Evolutionary conservation across 257 asterid genomes (phyloP).

Genomic region (Hygrophila difformis): DNA sequence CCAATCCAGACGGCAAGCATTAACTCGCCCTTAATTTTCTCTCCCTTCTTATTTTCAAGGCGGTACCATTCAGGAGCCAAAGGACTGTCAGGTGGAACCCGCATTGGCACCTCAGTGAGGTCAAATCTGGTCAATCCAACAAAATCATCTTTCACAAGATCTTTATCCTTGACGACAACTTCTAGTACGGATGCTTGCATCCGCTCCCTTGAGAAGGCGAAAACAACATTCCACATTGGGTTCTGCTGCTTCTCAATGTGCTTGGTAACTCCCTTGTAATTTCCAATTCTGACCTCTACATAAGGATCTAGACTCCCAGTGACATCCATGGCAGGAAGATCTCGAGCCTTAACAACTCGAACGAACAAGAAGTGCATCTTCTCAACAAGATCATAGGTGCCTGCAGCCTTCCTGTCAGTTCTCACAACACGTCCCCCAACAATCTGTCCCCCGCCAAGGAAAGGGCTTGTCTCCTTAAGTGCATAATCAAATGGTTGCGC

Average conservation of each 20-base stretch:
- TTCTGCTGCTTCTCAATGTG: conserved; percentile 71
- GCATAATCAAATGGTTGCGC: conserved; percentile 73
- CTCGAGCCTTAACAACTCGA: conserved; percentile 88
- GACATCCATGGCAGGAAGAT: conserved; percentile 75
- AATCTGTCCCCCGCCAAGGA: conserved; percentile 79
- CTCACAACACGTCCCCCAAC: conserved; percentile 83
- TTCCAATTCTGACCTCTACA: conserved; percentile 29
- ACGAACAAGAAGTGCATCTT: conserved; percentile 84
- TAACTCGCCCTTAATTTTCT: conserved; percentile 70
- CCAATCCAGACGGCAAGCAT: conserved; percentile 96
- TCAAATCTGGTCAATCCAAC: conserved; percentile 69
- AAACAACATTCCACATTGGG: conserved; percentile 78
- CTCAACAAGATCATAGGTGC: conserved; percentile 87
- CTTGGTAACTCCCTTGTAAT: conserved; percentile 76
- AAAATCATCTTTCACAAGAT: conserved; percentile 68
- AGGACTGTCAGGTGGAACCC: conserved; percentile 54
- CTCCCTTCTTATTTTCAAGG: conserved; percentile 71
- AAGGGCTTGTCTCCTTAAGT: conserved; percentile 85
- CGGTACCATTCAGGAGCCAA: conserved; percentile 95
- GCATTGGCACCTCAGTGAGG: conserved; percentile 46
- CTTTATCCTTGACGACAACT: conserved; percentile 84
- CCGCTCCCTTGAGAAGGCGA: conserved; percentile 78
- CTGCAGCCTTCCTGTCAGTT: conserved; percentile 37
- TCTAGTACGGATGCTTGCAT: conserved; percentile 85
- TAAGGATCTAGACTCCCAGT: conserved; percentile 79